phyloP scores from a whole-genome alignment of 208 protist genomes.

The Novymonas esmeraldas region DNA sequence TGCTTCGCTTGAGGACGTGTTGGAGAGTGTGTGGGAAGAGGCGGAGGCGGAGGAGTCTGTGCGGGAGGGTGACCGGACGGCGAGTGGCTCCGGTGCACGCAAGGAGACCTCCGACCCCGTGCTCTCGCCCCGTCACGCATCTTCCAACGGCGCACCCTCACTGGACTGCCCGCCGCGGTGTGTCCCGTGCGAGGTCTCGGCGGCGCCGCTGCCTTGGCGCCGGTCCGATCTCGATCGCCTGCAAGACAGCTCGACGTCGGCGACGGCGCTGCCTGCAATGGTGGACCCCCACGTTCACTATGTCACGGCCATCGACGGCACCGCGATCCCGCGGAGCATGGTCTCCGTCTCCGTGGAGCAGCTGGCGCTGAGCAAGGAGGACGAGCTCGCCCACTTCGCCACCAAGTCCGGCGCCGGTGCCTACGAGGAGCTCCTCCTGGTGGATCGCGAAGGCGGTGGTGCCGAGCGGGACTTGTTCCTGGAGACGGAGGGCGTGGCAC shows the following conservation, averaged over 20 bases:
- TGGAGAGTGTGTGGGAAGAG: background rate
- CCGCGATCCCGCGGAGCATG: slow-evolving; percentile 78
- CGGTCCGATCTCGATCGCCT: background rate
- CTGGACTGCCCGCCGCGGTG: background rate
- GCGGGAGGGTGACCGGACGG: too few species aligned
- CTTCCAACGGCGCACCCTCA: too few species aligned
- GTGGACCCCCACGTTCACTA: slow-evolving; percentile 48
- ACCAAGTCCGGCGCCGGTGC: slow-evolving; percentile 58
- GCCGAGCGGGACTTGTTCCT: slow-evolving; percentile 46
- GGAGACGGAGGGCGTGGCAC: slow-evolving; percentile 28
- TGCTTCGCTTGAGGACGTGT: background rate
- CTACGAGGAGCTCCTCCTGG: slow-evolving; percentile 70
- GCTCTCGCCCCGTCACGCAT: background rate
- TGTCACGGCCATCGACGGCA: slow-evolving; percentile 78
- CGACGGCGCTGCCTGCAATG: slow-evolving; percentile 30
- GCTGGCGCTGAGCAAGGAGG: slow-evolving; percentile 60
- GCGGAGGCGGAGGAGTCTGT: background rate
- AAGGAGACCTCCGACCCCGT: background rate
- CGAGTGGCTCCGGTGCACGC: too few species aligned
- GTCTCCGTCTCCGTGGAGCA: slow-evolving; percentile 60
- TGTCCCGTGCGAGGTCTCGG: background rate
- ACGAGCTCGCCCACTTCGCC: slow-evolving; percentile 74
- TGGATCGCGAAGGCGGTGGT: slow-evolving; percentile 26
- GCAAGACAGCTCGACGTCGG: slow-evolving; percentile 1
- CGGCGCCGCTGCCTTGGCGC: background rate